Base-by-base conservation (phyloP, 129 eudicot genomes). In the Oenanthe sinensis region DNA sequence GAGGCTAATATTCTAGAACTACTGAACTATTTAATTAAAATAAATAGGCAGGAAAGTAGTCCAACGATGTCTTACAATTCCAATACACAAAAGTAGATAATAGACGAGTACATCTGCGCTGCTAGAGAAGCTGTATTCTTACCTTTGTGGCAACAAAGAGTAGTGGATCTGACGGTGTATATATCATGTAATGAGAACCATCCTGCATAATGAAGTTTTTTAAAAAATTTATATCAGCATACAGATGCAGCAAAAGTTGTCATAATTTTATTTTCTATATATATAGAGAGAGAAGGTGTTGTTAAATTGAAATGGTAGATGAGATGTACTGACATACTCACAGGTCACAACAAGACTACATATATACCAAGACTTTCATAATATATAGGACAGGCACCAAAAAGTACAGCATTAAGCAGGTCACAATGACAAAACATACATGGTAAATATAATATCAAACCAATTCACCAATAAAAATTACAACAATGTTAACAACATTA, bases 161-260 rank as follows among this genome's bases (percentile, higher is more conserved):
- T 76, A 95, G 97, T 55, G 98, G 98, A 73, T 95, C 96, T 6
- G 96, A 85, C 26, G 98, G 97, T 43, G 98, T 95, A 85, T 91
- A 95, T 74, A 95, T 89, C 94, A 95, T 90, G 90, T 95, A 95
- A 85, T 95, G 97, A 76, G 92, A 81, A 85, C 98, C 98, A 79
- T 90, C 94, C 97, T 95, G 90, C 81, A 71, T 11, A 48, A 81
- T 60, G 71, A 78, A 67, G n/a, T 54, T 33, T 42, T 14, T 39
- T 62, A 71, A 33, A 54, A 37, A 13, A 63, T 39, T 39, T 26
- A 26, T 39, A 75, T 65, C 80, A 81, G 46, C 47, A 65, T 17
- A 81, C 17, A 39, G 42, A 42, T 60, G 1, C 14, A 52, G 2
- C 6, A 17, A 73, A 17, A 48, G 6, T 5, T 24, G 3, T n/a